Evolutionary conservation across 768 basidiomycete genomes (phyloP), one percentile per base, ranked within the genome.

Genomic region (Xerocomus potaroensis): DNA sequence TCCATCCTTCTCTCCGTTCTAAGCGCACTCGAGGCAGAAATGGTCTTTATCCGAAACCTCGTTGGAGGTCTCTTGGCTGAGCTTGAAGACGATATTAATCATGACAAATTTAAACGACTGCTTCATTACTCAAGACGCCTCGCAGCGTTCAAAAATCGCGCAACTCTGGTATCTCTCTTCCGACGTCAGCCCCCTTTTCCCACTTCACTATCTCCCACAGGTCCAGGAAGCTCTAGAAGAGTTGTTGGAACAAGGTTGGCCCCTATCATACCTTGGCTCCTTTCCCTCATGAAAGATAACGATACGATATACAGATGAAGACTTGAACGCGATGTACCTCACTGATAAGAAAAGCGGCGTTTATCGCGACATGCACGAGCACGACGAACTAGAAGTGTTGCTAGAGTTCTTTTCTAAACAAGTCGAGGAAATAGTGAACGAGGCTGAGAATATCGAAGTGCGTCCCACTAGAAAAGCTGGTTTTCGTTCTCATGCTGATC

Each of bases 371-470:
- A 60, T 77, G 39, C 74, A 81, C 49, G 93, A 95, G 58, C 95
- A 97, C 62, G 91, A 94, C 51, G 95, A 97, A 52, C 72, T 97
- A 1, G 95, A 98, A 61, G 76, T 94, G 10, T 72, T 98, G 16
- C 71, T 98, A n/a, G 95, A 98, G 62, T 88, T 87, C 8, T 96
- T 96, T 66, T 80, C 86, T 23, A 97, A 97, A 64, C 95, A 97
- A 64, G 92, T 95, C 0, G 94, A 96, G 64, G 93, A 96, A 72
- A 89, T 96, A 42, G 91, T 93, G 4, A 93, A 87, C 53, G 93
- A 97, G 67, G 85, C 90, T 4, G 88, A 91, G 62, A 91, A 78
- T 49, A 91, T 85, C 4, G 82, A 91, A 62, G 90, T 89, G 58
- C 45, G 72, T 62, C 26, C 2, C n/a, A 16, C 16, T 19, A 23